Percentiles rank a stretch among this genome's conserved stretches.
Evolutionary conservation across 2,329 filamentous ascomycete species (phyloP).

Genomic region (Colletotrichum viniferum): DNA sequence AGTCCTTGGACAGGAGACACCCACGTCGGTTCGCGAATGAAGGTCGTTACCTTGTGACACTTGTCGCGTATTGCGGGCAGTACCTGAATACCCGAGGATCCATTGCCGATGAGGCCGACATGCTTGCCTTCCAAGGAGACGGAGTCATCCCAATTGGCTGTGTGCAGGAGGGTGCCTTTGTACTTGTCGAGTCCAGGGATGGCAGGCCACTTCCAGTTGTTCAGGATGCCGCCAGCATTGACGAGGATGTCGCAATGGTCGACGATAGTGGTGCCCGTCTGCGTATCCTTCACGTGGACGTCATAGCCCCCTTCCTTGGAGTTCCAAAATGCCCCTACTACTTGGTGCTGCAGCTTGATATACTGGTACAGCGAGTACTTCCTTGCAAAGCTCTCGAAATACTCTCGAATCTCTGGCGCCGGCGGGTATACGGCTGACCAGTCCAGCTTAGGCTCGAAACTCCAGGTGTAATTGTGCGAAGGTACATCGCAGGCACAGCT

Average conservation of each 20-base stretch:
- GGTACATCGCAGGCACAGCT: slow-evolving; percentile 54
- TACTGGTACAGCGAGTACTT: slow-evolving; percentile 43
- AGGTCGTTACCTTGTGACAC: slow-evolving; percentile 49
- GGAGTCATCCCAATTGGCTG: slow-evolving; percentile 54
- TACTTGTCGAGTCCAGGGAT: slow-evolving; percentile 50
- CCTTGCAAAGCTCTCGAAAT: slow-evolving; percentile 48
- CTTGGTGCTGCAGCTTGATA: slow-evolving; percentile 27
- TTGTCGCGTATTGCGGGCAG: slow-evolving; percentile 49
- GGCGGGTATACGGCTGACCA: slow-evolving; percentile 57
- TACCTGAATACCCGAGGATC: slow-evolving; percentile 50
- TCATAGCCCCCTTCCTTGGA: slow-evolving; percentile 36
- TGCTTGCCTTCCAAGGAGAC: slow-evolving; percentile 39
- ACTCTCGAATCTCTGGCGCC: slow-evolving; percentile 45
- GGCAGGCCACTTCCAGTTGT: slow-evolving; percentile 59
- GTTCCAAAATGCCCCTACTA: slow-evolving; percentile 39
- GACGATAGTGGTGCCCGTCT: slow-evolving; percentile 29
- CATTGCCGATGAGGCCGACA: slow-evolving; percentile 49
- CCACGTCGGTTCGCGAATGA: slow-evolving; percentile 56
- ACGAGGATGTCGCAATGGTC: slow-evolving; percentile 53
- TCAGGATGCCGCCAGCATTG: slow-evolving; percentile 52
- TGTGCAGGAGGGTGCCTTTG: slow-evolving; percentile 55
- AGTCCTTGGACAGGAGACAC: slow-evolving; percentile 48
- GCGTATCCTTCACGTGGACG: slow-evolving; percentile 35
- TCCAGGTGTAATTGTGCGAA: slow-evolving; percentile 55
- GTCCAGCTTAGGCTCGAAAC: slow-evolving; percentile 57